phyloP scores from a whole-genome alignment of 352 stramenopile species.

The Pythium angustatum region DNA sequence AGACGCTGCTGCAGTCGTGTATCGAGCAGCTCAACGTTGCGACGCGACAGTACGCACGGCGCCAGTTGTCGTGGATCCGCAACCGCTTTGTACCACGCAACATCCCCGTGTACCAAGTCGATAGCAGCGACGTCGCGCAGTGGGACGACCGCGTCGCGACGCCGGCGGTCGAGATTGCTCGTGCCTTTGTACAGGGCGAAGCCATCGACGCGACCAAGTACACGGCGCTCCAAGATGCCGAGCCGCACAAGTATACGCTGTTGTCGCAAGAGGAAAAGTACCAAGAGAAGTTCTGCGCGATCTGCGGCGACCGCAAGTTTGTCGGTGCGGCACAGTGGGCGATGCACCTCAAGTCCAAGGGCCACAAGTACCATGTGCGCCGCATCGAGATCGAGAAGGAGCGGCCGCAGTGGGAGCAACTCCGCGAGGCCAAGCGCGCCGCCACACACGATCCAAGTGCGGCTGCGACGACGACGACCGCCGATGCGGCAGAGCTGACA shows the following conservation, averaged over 20 bases:
- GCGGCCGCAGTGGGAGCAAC: slow-evolving; percentile 19
- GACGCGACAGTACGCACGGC: slow-evolving; percentile 84
- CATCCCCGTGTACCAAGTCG: slow-evolving; percentile 83
- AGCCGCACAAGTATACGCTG: slow-evolving; percentile 44
- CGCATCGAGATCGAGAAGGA: slow-evolving; percentile 58
- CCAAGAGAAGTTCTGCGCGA: slow-evolving; percentile 52
- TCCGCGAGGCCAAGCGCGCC: slow-evolving; percentile 24
- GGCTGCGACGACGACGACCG: neutral
- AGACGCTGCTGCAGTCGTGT: slow-evolving; percentile 54
- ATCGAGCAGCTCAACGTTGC: slow-evolving; percentile 79
- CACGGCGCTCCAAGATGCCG: slow-evolving; percentile 48
- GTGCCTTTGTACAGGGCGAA: slow-evolving; percentile 46
- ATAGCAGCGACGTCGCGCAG: slow-evolving; percentile 70
- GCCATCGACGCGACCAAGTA: slow-evolving; percentile 29
- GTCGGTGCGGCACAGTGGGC: slow-evolving; percentile 69
- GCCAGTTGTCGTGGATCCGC: slow-evolving; percentile 87
- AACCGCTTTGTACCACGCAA: slow-evolving; percentile 86
- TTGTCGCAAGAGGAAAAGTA: slow-evolving; percentile 59
- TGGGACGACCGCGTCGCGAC: slow-evolving; percentile 60
- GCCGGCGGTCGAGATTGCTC: slow-evolving; percentile 66
- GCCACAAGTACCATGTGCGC: slow-evolving; percentile 82
- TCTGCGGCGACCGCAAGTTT: slow-evolving; percentile 69
- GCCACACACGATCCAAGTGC: neutral
- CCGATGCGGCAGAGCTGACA: too few relatives aligned
- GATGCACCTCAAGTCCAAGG: slow-evolving; percentile 76